A percentile compares a stretch with the other conserved stretches of the same genome.
Conservation (phyloP, 2,329 filamentous ascomycete genomes). For the Chaetomium sp. region DNA sequence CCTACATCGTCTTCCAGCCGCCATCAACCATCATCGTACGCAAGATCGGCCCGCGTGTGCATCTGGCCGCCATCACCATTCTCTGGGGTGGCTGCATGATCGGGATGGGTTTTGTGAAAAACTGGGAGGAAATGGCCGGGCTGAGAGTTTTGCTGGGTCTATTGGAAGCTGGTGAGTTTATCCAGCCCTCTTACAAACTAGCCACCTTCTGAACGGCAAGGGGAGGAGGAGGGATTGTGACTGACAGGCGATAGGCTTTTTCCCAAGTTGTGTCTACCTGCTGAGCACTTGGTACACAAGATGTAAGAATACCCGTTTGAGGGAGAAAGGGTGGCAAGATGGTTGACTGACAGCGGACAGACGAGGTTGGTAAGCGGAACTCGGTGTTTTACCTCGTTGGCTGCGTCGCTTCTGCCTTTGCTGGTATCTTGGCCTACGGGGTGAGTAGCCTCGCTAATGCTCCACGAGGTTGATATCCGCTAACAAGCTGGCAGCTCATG, state of each 20-base stretch:
- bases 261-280: slow-evolving; percentile 70
- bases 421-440: slow-evolving; percentile 71
- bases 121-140: slow-evolving; percentile 55
- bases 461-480: background rate
- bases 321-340: background rate
- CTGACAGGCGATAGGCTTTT: slow-evolving; percentile 52
- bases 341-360: slow-evolving; percentile 39
- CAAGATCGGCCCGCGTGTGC: slow-evolving; percentile 63
- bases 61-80: slow-evolving; percentile 57
- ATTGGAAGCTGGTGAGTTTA: slow-evolving; percentile 57
- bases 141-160: slow-evolving; percentile 63
- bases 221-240: background rate
- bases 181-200: background rate
- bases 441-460: slow-evolving; percentile 42
- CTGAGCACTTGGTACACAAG: slow-evolving; percentile 74
- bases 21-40: slow-evolving; percentile 70
- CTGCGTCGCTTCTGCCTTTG: slow-evolving; percentile 65
- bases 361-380: slow-evolving; percentile 70
- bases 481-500: slow-evolving; percentile 49
- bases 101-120: slow-evolving; percentile 63
- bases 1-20: slow-evolving; percentile 72
- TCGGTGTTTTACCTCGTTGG: slow-evolving; percentile 70
- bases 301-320: slow-evolving; percentile 47
- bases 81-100: slow-evolving; percentile 65
- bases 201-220: no score